These are phyloP conservation scores for Pseudogymnoascus sp. DNA, from an alignment of 2,329 filamentous ascomycete genomes.

Conservation along the genomic window DNA sequence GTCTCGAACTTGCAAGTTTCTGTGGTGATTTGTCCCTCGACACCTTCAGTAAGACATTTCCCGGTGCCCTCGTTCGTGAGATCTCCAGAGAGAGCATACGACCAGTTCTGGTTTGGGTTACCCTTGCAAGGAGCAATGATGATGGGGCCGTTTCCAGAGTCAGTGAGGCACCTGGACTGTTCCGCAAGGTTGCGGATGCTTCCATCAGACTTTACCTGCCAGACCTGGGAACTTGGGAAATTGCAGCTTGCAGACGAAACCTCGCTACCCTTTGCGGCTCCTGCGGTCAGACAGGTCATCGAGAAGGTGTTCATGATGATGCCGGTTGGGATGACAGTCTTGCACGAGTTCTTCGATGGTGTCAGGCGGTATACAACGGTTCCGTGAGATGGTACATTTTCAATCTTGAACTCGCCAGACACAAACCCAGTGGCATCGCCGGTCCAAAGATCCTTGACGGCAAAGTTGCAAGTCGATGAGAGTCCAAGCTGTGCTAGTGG, in stretches of 20 bases:
- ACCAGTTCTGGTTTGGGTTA: slow-evolving; percentile 33
- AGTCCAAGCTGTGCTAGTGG: slow-evolving; percentile 24
- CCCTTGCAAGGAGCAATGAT: slow-evolving; percentile 20
- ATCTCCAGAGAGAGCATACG: slow-evolving; percentile 38
- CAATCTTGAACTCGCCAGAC: slow-evolving; percentile 27
- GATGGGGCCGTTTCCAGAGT: slow-evolving; percentile 27
- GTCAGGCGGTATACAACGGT: slow-evolving; percentile 36
- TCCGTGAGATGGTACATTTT: slow-evolving; percentile 32
- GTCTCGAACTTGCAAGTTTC: slow-evolving; percentile 31
- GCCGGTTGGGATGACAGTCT: slow-evolving; percentile 36
- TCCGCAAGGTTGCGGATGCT: slow-evolving; percentile 34
- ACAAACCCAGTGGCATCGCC: slow-evolving; percentile 27
- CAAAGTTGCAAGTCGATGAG: slow-evolving; percentile 12
- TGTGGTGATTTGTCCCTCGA: slow-evolving; percentile 22
- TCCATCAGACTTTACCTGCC: slow-evolving; percentile 31
- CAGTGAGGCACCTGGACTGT: slow-evolving; percentile 10
- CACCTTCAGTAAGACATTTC: slow-evolving; percentile 35
- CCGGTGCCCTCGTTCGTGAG: slow-evolving; percentile 30
- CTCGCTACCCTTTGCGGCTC: slow-evolving; percentile 20
- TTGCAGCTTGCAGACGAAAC: slow-evolving; percentile 33
- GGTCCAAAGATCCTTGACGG: slow-evolving; percentile 39
- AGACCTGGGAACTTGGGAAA: slow-evolving; percentile 36
- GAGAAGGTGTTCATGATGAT: slow-evolving; percentile 44
- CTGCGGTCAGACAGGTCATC: slow-evolving; percentile 34
- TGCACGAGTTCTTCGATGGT: slow-evolving; percentile 21